A percentile compares a stretch with the other conserved stretches of the same genome.
phyloP scores from a whole-genome alignment of 306 rosid genomes.

The Fagus crenata region DNA sequence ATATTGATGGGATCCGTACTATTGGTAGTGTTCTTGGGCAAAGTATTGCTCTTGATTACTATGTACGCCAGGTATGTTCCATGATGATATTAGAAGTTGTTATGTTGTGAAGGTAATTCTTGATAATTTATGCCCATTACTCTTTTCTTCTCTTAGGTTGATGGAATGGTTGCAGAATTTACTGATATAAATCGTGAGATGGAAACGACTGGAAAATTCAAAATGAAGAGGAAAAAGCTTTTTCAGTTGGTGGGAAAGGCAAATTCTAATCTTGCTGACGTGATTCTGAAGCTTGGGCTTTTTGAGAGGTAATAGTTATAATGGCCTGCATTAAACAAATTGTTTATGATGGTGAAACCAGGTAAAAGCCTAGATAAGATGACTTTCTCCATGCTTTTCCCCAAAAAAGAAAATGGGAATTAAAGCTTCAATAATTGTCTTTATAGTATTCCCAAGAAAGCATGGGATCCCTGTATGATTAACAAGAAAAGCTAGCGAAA shows the following conservation, averaged over 20 bases:
- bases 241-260: slow-evolving; percentile 99
- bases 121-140: slow-evolving; percentile 19
- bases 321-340: neutral
- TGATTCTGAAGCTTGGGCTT: slow-evolving; percentile 94
- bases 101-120: slow-evolving; percentile 18
- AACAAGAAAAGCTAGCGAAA: neutral
- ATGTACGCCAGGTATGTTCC: slow-evolving; percentile 81
- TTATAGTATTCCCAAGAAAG: neutral
- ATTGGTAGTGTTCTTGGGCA: slow-evolving; percentile 97
- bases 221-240: slow-evolving; percentile 94
- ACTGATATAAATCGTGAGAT: slow-evolving; percentile 97
- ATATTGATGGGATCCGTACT: slow-evolving; percentile 88
- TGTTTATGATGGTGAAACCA: neutral
- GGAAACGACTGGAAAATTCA: slow-evolving; percentile 92
- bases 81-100: slow-evolving; percentile 15
- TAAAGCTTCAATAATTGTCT: neutral
- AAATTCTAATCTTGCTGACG: slow-evolving; percentile 95
- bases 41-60: slow-evolving; percentile 98
- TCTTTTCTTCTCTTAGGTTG: slow-evolving; percentile 58
- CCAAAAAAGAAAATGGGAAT: neutral
- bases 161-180: slow-evolving; percentile 98
- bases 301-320: slow-evolving; percentile 76
- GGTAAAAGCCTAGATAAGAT: neutral
- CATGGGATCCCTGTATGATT: neutral
- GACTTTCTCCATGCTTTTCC: neutral